These are phyloP conservation scores for Chaetoceros muelleri DNA, from an alignment of 108 stramenopile species.

Conservation along the genomic window DNA sequence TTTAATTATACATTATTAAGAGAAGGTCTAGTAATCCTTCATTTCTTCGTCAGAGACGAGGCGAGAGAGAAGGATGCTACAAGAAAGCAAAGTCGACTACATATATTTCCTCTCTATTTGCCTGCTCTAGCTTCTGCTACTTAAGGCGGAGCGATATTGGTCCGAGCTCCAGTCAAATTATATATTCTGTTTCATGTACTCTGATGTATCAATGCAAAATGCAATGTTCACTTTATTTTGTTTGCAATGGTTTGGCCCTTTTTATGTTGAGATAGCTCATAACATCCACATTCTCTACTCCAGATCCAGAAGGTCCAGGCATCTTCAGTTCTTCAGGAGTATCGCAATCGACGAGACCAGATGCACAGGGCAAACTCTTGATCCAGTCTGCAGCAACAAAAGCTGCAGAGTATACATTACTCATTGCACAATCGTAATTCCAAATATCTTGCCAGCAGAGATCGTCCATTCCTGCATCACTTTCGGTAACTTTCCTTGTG, in stretches of 20 bases:
- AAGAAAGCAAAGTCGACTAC: too few relatives aligned
- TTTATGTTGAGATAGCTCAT: conserved; percentile 27
- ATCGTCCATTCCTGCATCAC: conserved; percentile 9
- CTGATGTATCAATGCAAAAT: too few relatives aligned
- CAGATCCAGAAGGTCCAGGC: conserved; percentile 20
- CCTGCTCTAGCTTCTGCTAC: too few relatives aligned
- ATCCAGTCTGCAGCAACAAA: conserved; percentile 53
- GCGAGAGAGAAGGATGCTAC: too few relatives aligned
- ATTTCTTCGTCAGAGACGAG: too few relatives aligned
- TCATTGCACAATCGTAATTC: conserved; percentile 54
- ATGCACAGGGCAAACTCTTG: conserved; percentile 46
- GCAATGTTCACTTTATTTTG: background rate
- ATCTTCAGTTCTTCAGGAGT: conserved; percentile 33
- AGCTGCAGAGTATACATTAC: conserved; percentile 24
- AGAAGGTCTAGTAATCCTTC: too few relatives aligned
- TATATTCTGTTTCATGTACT: too few relatives aligned
- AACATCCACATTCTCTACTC: conserved; percentile 30
- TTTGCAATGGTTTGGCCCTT: conserved; percentile 2
- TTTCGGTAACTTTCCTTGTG: background rate
- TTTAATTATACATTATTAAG: too few relatives aligned
- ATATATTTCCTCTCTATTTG: too few relatives aligned
- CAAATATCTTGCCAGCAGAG: conserved; percentile 58
- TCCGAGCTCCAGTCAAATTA: too few relatives aligned
- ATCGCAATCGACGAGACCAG: conserved; percentile 45
- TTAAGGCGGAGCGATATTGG: too few relatives aligned